Base-by-base conservation (phyloP, 2,329 filamentous ascomycete species). In the Mycocentrospora acerina region DNA sequence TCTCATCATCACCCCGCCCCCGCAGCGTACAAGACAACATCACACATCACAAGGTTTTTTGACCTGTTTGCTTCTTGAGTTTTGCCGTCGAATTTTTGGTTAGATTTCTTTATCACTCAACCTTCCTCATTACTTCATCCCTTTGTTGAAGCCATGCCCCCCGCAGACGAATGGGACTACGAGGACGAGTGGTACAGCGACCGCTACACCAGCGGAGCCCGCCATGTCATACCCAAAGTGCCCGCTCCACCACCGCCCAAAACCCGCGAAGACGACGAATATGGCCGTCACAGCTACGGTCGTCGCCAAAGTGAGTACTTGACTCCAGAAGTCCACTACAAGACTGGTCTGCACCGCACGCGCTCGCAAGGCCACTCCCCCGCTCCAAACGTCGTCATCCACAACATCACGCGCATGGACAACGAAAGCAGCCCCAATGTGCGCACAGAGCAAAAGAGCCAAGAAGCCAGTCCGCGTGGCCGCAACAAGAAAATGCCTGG, bases 301-400 rank as follows among this genome's bases (percentile, higher is more conserved):
- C 60, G 56, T 27, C 58, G 51, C 40, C 55, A 57, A 34, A 55
- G 49, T 26, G 61, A 66, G 25, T 59, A 59, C 14, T 52, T 67
- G 16, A 42, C 37, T 10, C 64, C 63, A 1, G 57, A 65, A 29
- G 45, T 44, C 13, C 48, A 53, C 36, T 64, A 55, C 26, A 45
- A 53, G 1, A 47, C 51, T 28, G 61, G 62, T 28, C 65, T 73
- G 12, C 67, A 73, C 33, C 69, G 72, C 37, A 70, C 69, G 32
- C 67, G 71, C 41, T 74, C 71, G 12, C 64, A 67, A 28, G 72
- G 72, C 29, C 64, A 70, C 37, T 48, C 61, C 16, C 70, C 70
- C 11, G 60, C 59, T n/a, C 72, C 72, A 13, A 67, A 70, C 31
- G 67, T 74, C 46, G 71, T 71, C 50, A 72, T 74, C 44, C 69